A percentile compares a stretch with the other conserved stretches of the same genome.
phyloP scores from a whole-genome alignment of 1,284 basidiomycete genomes.

The Coniophora puteana region DNA sequence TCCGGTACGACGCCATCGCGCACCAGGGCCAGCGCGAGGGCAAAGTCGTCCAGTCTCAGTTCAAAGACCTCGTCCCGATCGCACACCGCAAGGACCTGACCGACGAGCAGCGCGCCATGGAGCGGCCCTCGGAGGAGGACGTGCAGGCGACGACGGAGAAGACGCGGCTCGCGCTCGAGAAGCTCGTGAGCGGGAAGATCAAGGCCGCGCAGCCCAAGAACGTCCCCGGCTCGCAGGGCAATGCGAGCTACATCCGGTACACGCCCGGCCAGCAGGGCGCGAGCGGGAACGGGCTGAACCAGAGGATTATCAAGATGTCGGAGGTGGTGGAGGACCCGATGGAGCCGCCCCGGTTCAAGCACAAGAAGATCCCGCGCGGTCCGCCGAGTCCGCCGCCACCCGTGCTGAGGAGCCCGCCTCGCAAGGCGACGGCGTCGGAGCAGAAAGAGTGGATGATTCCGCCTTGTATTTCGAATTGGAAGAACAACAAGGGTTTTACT shows the following conservation, averaged over 20 bases:
- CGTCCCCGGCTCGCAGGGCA: conserved; percentile 74
- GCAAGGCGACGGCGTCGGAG: conserved; percentile 94
- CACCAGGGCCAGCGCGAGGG: conserved; percentile 89
- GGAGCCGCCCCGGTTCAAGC: conserved; percentile 96
- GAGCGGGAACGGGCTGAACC: conserved; percentile 68
- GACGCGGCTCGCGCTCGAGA: conserved; percentile 89
- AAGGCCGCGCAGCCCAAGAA: conserved; percentile 95
- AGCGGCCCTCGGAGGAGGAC: conserved; percentile 89
- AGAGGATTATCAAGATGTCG: conserved; percentile 99
- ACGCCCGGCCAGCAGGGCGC: conserved; percentile 87
- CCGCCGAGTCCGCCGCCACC: conserved; percentile 96
- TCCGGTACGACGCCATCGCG: conserved; percentile 96
- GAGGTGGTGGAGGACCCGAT: conserved; percentile 96
- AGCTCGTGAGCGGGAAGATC: conserved; percentile 92
- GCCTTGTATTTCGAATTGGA: conserved; percentile 99
- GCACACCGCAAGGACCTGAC: conserved; percentile 85
- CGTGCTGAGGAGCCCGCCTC: conserved; percentile 93
- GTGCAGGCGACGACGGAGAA: conserved; percentile 87
- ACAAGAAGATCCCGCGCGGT: conserved; percentile 96
- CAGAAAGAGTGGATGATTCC: conserved; percentile 99
- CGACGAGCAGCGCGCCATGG: conserved; percentile 74
- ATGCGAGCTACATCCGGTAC: conserved; percentile 90
- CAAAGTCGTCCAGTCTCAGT: conserved; percentile 89
- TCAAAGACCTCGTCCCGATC: conserved; percentile 96
- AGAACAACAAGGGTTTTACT: conserved; percentile 99